Base-by-base conservation (phyloP, 495 filamentous ascomycete genomes). In the Tuber indicum region DNA sequence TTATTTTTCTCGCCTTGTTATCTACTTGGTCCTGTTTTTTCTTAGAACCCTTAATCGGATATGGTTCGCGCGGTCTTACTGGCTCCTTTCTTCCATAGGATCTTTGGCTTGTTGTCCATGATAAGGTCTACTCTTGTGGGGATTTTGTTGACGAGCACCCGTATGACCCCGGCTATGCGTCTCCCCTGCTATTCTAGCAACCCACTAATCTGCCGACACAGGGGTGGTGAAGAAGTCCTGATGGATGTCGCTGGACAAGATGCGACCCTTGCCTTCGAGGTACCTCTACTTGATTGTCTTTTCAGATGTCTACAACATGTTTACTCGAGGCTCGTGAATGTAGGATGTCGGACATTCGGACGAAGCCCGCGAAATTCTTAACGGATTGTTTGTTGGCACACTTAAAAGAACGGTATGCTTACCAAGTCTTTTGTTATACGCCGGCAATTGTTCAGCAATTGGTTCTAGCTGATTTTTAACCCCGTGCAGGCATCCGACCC, bases 81-180 rank as follows among this genome's bases (percentile, higher is more conserved):
- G 58, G 36, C 58, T 58, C 66, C 26, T 14, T 78, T 16, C 23
- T 21, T 47, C 42, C n/a, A 36, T 32, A 84, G 90, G 94, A 98
- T 84, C 88, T 97, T 71, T 96, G 89, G 87, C 80, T 98, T 78
- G 91, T 98, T 75, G 89, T 98, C 82, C 93, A 98, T 88, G 95
- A 98, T 86, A 95, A 96, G 87, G 91, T 99, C 86, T 99, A 98
- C 89, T 91, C 97, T 84, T 85, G 88, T 81, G 88, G 89, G 79
- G 92, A 89, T 84, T 99, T 99, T 87, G 88, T 98, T 75, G 95
- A 98, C 85, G 96, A 99, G 90, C 96, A 99, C 87, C 96, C 96
- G 95, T 99, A 93, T 86, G 96, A 45, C 76, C 73, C 62, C 74
- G 49, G 44, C 74, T 69, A 21, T 45, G 78, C 77, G 42, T 7